Evolutionary conservation across 2,329 filamentous ascomycete genomes (phyloP).

Genomic region (Cladosporium sp.): DNA sequence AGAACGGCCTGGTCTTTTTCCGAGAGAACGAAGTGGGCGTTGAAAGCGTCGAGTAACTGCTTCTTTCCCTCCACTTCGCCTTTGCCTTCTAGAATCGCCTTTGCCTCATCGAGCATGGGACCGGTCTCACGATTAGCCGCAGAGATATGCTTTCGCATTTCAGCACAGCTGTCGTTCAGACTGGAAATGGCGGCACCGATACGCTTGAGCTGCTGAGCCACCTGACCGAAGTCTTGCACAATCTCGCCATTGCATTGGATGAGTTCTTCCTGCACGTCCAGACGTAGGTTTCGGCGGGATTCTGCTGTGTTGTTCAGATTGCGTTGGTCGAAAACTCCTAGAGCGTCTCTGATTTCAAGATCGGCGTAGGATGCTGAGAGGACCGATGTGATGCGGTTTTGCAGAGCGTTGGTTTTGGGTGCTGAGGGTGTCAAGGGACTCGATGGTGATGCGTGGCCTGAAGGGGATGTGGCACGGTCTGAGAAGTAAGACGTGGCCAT

Average conservation of each 20-base stretch:
- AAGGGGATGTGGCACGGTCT: conserved; percentile 19
- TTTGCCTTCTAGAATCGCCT: conserved; percentile 66
- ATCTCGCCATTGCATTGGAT: conserved; percentile 89
- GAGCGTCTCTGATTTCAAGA: conserved; percentile 79
- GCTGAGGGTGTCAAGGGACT: conserved; percentile 19
- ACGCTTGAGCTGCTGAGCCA: conserved; percentile 85
- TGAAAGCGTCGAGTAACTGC: conserved; percentile 70
- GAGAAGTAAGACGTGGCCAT: conserved; percentile 25
- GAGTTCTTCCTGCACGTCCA: conserved; percentile 85
- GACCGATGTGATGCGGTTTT: conserved; percentile 76
- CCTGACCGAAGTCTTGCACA: conserved; percentile 78
- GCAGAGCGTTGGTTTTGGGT: conserved; percentile 60
- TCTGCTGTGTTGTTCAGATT: conserved; percentile 69
- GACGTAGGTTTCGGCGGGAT: conserved; percentile 69
- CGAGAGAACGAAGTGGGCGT: conserved; percentile 74
- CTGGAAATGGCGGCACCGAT: conserved; percentile 74
- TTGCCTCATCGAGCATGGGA: conserved; percentile 72
- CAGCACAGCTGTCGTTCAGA: conserved; percentile 72
- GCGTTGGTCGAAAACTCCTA: conserved; percentile 71
- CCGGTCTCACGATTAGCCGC: conserved; percentile 70
- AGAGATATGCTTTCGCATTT: conserved; percentile 72
- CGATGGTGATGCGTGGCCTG: conserved; percentile 10
- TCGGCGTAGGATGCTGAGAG: conserved; percentile 91
- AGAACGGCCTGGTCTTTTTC: conserved; percentile 73
- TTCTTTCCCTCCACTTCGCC: conserved; percentile 74